Percentiles rank a stretch among this genome's conserved stretches.
These are phyloP conservation scores for Phalaenopsis equestris DNA, from an alignment of 106 monocot genomes.

Conservation along the genomic window DNA sequence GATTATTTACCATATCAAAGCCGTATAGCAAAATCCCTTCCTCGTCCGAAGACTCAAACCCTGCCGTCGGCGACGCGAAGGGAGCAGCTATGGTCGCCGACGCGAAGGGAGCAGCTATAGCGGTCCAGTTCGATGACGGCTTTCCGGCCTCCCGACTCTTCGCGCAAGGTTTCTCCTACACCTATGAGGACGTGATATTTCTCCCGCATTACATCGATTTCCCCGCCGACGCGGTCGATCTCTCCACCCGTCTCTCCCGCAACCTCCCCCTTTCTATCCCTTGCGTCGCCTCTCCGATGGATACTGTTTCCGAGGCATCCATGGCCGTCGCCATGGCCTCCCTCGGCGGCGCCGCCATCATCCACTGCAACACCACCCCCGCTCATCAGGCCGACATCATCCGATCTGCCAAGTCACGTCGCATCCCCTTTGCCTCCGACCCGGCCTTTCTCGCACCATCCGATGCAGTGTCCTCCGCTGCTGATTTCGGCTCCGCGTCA, in stretches of 20 bases:
- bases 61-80: conserved; percentile 17
- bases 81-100: conserved; percentile 91
- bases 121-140: conserved; percentile 34
- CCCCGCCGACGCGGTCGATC: conserved; percentile 75
- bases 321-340: conserved; percentile 87
- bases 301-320: conserved; percentile 79
- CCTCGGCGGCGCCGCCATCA: conserved; percentile 57
- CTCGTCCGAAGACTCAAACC: conserved; percentile 24
- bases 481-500: conserved; percentile 23
- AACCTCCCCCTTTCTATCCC: conserved; percentile 57
- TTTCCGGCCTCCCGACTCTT: conserved; percentile 59
- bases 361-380: conserved; percentile 64
- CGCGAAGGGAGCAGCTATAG: conserved; percentile 26
- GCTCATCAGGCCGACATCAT: conserved; percentile 42
- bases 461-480: conserved; percentile 7
- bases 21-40: too few species aligned
- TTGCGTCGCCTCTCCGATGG: conserved; percentile 87
- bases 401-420: conserved; percentile 56
- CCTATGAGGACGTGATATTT: conserved; percentile 89
- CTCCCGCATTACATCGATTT: conserved; percentile 83
- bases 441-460: conserved; percentile 36
- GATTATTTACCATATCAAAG: too few species aligned
- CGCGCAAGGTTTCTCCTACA: conserved; percentile 59
- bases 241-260: conserved; percentile 69
- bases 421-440: conserved; percentile 40